Conservation (phyloP, 148 eudicot species). For the Beta vulgaris region DNA sequence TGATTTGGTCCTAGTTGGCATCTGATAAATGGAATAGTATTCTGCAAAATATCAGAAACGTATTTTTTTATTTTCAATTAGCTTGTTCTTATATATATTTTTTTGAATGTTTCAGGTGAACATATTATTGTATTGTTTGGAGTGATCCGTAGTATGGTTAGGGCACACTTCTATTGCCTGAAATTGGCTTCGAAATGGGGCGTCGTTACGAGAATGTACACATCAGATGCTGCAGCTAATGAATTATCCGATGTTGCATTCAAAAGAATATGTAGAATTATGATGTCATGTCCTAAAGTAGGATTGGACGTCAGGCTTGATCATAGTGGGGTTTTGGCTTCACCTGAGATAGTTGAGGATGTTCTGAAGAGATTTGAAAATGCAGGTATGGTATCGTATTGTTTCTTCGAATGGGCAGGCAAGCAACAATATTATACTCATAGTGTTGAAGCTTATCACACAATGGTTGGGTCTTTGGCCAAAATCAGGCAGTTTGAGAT, state of each 20-base stretch:
- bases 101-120: constrained; percentile 17
- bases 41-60: too few relatives aligned
- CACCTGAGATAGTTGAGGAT: constrained; percentile 65
- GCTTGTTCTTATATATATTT: neutral
- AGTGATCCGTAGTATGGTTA: constrained; percentile 31
- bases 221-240: constrained; percentile 40
- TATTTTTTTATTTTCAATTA: neutral
- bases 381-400: constrained; percentile 83
- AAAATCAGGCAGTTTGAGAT: constrained; percentile 90
- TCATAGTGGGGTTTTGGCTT: constrained; percentile 68
- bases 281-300: constrained; percentile 70
- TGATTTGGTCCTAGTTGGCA: neutral
- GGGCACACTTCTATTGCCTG: constrained; percentile 16
- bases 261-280: constrained; percentile 54
- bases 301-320: constrained; percentile 75
- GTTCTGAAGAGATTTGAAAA: constrained; percentile 67
- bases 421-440: constrained; percentile 71
- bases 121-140: neutral
- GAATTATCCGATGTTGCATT: constrained; percentile 37
- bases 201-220: constrained; percentile 39
- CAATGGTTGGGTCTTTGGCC: constrained; percentile 80
- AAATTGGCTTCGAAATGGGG: constrained; percentile 28
- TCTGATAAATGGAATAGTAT: neutral
- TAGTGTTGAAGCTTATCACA: constrained; percentile 70
- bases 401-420: constrained; percentile 92